Evolutionary conservation across 495 filamentous ascomycete species (phyloP).

Genomic region (Pseudotulostoma volvatum): DNA sequence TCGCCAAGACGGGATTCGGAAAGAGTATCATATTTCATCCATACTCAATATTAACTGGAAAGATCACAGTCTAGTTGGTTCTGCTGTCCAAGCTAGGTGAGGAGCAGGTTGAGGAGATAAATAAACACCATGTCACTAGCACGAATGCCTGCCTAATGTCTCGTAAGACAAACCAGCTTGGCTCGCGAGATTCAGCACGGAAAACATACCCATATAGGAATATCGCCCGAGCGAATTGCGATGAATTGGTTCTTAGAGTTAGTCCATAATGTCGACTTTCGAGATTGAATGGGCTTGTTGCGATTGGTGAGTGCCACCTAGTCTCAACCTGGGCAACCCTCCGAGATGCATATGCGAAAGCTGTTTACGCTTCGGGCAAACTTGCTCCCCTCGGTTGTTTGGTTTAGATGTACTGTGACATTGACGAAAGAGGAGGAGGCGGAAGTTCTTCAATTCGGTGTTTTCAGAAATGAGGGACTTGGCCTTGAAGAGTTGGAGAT

Average conservation of each 20-base stretch:
- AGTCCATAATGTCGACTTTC: not conserved
- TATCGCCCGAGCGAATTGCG: not conserved
- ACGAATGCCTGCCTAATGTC: too few relatives aligned
- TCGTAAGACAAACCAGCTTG: too few relatives aligned
- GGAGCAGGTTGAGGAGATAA: too few relatives aligned
- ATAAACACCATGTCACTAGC: too few relatives aligned
- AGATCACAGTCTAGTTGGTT: not conserved
- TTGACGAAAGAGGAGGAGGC: not conserved
- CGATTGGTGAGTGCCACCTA: too few relatives aligned
- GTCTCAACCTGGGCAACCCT: not conserved
- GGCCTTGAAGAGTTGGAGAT: not conserved
- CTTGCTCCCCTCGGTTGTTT: too few relatives aligned
- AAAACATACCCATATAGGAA: not conserved
- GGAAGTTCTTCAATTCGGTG: not conserved
- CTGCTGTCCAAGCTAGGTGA: too few relatives aligned
- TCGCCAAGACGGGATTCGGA: not conserved
- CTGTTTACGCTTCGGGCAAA: not conserved
- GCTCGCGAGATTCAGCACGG: too few relatives aligned
- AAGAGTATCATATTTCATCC: not conserved
- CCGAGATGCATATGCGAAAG: not conserved
- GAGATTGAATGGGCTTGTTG: not conserved
- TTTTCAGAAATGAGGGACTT: not conserved
- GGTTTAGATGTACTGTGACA: too few relatives aligned
- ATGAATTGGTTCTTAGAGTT: not conserved
- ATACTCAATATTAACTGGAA: not conserved